phyloP scores from a whole-genome alignment of 768 basidiomycete species.

The Rhodotorula taiwanensis region DNA sequence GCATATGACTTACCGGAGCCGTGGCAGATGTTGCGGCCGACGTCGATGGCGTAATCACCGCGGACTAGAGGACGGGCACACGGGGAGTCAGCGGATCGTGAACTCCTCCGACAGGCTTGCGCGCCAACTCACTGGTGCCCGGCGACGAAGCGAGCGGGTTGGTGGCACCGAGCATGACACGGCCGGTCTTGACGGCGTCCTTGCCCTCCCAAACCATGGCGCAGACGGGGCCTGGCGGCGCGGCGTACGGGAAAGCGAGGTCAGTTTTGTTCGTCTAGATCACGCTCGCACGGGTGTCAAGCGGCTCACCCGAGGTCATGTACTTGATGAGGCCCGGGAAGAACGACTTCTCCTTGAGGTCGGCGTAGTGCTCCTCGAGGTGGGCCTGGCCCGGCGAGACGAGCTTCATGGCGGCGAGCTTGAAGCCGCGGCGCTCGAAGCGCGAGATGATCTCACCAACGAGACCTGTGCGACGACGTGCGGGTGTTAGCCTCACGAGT shows the following conservation, averaged over 20 bases:
- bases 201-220: slow-evolving; percentile 89
- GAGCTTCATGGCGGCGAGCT: slow-evolving; percentile 91
- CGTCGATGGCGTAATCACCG: slow-evolving; percentile 56
- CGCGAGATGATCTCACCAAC: slow-evolving; percentile 90
- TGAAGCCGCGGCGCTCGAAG: slow-evolving; percentile 98
- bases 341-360: slow-evolving; percentile 56
- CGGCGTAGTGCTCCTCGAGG: slow-evolving; percentile 95
- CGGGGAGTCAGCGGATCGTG: neutral
- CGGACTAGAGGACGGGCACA: slow-evolving; percentile 35
- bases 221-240: slow-evolving; percentile 70
- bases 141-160: slow-evolving; percentile 86
- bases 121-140: slow-evolving; percentile 54
- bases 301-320: slow-evolving; percentile 59
- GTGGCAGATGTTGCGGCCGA: slow-evolving; percentile 65
- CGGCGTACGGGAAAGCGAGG: slow-evolving; percentile 14
- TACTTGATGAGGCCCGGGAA: slow-evolving; percentile 86
- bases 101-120: too few species aligned
- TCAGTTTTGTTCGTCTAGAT: too few species aligned
- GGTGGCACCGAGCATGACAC: slow-evolving; percentile 54
- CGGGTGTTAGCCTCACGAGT: neutral
- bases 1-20: slow-evolving; percentile 32
- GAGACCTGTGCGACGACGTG: slow-evolving; percentile 49
- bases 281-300: neutral
- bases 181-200: slow-evolving; percentile 49
- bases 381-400: slow-evolving; percentile 69